Conservation (phyloP, 306 rosid species). For the Potentilla sterilis region DNA sequence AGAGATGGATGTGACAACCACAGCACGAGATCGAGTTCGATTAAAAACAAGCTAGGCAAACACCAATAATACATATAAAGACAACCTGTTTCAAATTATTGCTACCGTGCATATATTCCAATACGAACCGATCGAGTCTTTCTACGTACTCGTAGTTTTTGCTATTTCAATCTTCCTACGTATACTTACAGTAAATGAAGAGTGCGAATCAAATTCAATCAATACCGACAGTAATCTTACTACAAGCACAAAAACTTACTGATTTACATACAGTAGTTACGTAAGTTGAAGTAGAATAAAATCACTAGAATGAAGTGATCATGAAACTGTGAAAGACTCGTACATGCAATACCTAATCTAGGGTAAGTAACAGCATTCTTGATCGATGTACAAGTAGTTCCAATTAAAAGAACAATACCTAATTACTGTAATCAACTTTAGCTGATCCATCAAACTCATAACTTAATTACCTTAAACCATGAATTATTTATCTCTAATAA, state of each 20-base stretch:
- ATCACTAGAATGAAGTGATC: too few relatives aligned
- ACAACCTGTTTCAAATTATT: not conserved
- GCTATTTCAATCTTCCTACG: not conserved
- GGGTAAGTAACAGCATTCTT: too few relatives aligned
- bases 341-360: too few relatives aligned
- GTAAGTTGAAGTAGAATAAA: too few relatives aligned
- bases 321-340: too few relatives aligned
- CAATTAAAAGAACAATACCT: too few relatives aligned
- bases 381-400: too few relatives aligned
- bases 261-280: too few relatives aligned
- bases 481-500: not conserved
- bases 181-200: not conserved
- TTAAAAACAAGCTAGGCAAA: not conserved
- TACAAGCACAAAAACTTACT: too few relatives aligned
- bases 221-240: too few relatives aligned
- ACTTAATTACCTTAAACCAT: not conserved
- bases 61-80: not conserved
- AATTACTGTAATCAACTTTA: not conserved
- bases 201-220: not conserved
- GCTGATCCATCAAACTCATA: not conserved
- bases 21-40: not conserved
- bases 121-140: not conserved
- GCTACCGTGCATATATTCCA: not conserved
- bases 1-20: not conserved
- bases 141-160: not conserved